Conservation (phyloP, 768 basidiomycete genomes). For the Trametes meyenii region DNA sequence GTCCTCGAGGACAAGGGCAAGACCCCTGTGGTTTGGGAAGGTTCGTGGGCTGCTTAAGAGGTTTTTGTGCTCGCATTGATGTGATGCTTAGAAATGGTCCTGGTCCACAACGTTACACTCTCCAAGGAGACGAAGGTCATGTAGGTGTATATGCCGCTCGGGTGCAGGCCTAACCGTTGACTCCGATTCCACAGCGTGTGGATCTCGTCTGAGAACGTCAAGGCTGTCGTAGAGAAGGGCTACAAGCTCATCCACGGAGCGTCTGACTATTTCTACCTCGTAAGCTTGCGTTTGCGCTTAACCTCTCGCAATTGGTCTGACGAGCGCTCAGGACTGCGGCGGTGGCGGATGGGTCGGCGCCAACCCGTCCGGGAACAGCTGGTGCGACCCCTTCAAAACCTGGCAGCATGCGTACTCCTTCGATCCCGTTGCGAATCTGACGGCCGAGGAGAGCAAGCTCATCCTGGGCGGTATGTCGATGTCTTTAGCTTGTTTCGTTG, state of each 20-base stretch:
- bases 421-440: slow-evolving; percentile 64
- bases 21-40: slow-evolving; percentile 53
- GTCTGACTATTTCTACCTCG: slow-evolving; percentile 80
- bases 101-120: slow-evolving; percentile 42
- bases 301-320: background rate
- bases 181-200: slow-evolving; percentile 54
- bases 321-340: slow-evolving; percentile 58
- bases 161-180: background rate
- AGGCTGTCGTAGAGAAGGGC: slow-evolving; percentile 60
- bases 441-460: slow-evolving; percentile 48
- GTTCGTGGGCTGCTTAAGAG: slow-evolving; percentile 23
- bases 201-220: slow-evolving; percentile 67
- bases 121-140: slow-evolving; percentile 51
- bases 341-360: slow-evolving; percentile 72
- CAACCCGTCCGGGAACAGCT: slow-evolving; percentile 54
- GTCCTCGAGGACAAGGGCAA: slow-evolving; percentile 40
- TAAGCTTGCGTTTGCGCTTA: slow-evolving; percentile 25
- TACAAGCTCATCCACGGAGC: slow-evolving; percentile 68
- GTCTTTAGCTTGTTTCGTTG: background rate
- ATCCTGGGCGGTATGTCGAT: slow-evolving; percentile 58
- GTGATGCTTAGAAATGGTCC: slow-evolving; percentile 36
- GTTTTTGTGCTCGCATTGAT: background rate
- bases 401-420: slow-evolving; percentile 79
- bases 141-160: slow-evolving; percentile 36
- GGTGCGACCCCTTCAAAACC: slow-evolving; percentile 82